Evolutionary conservation across 805 yeast species (phyloP), one percentile per base, ranked within the genome.

Genomic region (Suhomyces pyralidae): DNA sequence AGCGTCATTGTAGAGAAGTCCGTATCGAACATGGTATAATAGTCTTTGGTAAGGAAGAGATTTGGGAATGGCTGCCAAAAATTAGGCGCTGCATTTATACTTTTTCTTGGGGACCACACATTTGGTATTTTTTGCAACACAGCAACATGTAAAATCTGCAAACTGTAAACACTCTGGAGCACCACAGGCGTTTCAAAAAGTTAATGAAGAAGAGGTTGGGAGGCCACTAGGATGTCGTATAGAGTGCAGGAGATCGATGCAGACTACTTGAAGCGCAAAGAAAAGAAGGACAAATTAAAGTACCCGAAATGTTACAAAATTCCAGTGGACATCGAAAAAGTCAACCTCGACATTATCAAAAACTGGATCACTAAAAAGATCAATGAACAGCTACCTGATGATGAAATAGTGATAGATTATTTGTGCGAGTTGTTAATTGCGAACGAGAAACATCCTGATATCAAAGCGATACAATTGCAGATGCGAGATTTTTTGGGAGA

Each of bases 341-440:
- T 81, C 28, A 71, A 79, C 55, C 55, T 67, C 45, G 57, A 52
- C 0, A 67, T 76, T n/a, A 65, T 81, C 3, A 64, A 68, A 47
- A 55, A 56, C 14, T 81, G 83, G 81, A 67, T 80, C 17, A 58
- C 55, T 2, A 58, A 60, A 3, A 58, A 63, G 47, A 51, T 80
- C 28, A 62, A 68, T 14, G 60, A 67, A 45, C 62, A 69, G 9
- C 60, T 80, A 10, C 81, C 81, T 0, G 83, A 78, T 45, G 85
- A 81, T 56, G 85, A 81, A 22, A 74, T 81, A 3, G 69, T 77
- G 5, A 65, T 70, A 2, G 82, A 77, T 40, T 80, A 78, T 51
- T 61, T 77, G 3, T 62, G 64, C 47, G 83, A 81, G 58, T 61
- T 81, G 45, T 60, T 81, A 22, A 51, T 58, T 3, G 65, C 62